These are phyloP conservation scores for Rosa persica DNA, from an alignment of 306 rosid species.

Conservation along the genomic window DNA sequence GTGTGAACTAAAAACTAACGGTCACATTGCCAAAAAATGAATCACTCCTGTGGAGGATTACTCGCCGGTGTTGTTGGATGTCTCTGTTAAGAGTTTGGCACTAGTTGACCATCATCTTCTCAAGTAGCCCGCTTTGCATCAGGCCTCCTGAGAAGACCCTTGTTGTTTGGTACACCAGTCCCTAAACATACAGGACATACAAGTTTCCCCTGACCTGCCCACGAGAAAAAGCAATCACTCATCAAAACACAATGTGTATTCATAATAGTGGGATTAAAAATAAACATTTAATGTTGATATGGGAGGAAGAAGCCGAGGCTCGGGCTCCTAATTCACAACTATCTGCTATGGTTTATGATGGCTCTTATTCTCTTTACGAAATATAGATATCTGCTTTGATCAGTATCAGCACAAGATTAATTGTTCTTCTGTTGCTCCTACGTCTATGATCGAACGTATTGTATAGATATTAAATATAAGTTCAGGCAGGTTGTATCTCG, in stretches of 20 bases:
- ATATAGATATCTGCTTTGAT: neutral
- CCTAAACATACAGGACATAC: conserved; percentile 96
- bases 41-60: neutral
- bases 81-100: conserved; percentile 62
- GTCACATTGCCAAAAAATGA: neutral
- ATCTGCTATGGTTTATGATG: neutral
- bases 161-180: conserved; percentile 88
- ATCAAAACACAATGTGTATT: neutral
- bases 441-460: too few species aligned
- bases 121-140: conserved; percentile 72
- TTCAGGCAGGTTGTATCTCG: too few species aligned
- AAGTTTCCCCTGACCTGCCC: conserved; percentile 85
- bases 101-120: conserved; percentile 80
- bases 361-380: neutral
- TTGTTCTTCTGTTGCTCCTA: too few species aligned
- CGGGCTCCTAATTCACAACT: neutral
- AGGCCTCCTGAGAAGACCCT: conserved; percentile 89
- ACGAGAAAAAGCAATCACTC: conserved; percentile 15
- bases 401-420: too few species aligned
- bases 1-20: neutral
- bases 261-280: neutral
- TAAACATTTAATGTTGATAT: neutral
- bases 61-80: neutral
- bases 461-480: too few species aligned
- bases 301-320: neutral